Conservation (phyloP, 1,284 basidiomycete genomes). For the Coniophora puteana region DNA sequence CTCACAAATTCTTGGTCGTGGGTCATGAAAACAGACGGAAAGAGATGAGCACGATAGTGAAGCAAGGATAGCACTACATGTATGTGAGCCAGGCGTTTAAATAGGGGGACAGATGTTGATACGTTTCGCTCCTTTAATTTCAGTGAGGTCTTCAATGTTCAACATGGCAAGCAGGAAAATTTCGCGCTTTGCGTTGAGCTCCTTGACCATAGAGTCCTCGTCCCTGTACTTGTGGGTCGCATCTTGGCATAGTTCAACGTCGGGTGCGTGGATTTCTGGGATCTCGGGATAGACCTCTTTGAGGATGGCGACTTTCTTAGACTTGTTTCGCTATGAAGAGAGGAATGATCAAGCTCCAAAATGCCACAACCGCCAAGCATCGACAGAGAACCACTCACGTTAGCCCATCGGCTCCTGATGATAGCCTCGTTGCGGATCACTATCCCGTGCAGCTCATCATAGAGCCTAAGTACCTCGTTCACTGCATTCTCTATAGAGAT, state of each 20-base stretch:
- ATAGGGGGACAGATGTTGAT: background rate
- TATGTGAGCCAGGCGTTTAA: background rate
- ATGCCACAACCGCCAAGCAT: background rate
- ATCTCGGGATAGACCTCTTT: background rate
- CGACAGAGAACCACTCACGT: background rate
- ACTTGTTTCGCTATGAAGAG: background rate
- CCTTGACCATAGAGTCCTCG: background rate
- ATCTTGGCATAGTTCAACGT: no score
- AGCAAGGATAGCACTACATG: conserved; percentile 2
- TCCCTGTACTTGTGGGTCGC: no score
- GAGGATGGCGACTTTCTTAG: background rate
- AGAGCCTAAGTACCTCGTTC: background rate
- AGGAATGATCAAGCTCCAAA: background rate
- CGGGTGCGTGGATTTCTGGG: conserved; percentile 1
- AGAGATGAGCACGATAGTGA: conserved; percentile 1
- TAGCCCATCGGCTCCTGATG: conserved; percentile 3
- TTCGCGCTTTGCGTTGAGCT: background rate
- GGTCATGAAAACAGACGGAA: conserved; percentile 2
- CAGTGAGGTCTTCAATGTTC: conserved; percentile 3
- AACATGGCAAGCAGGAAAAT: background rate
- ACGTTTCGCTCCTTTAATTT: background rate
- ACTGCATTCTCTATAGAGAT: background rate
- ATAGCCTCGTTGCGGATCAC: background rate
- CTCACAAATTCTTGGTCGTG: conserved; percentile 1
- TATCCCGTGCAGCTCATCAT: conserved; percentile 1